A percentile compares a stretch with the other conserved stretches of the same genome.
Conservation (phyloP, 73 alveolate species). For the Blepharisma japonicum region DNA sequence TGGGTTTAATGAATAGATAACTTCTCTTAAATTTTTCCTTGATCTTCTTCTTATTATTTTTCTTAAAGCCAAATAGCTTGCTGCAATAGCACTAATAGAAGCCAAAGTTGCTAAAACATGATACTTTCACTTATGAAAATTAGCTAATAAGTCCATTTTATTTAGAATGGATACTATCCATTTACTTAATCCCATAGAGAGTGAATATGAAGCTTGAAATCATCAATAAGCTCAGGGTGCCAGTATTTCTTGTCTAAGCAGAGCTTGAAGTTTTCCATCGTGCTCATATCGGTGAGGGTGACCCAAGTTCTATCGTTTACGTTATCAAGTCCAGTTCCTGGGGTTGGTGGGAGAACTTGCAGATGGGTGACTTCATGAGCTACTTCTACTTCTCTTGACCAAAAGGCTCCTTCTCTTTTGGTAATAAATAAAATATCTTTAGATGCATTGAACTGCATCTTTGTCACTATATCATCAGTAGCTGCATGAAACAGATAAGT, state of each 20-base stretch:
- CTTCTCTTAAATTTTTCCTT: not conserved
- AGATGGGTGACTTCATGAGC: slow-evolving; percentile 29
- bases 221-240: slow-evolving; percentile 10
- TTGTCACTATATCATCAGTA: not conserved
- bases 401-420: not conserved
- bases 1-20: not conserved
- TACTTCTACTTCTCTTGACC: not conserved
- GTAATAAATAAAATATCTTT: slow-evolving; percentile 24
- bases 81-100: no score
- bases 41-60: no score
- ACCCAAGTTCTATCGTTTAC: not conserved
- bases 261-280: not conserved
- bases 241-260: not conserved
- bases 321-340: not conserved
- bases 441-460: slow-evolving; percentile 13
- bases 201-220: not conserved
- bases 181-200: not conserved
- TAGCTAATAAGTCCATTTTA: no score
- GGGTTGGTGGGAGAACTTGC: slow-evolving; percentile 31
- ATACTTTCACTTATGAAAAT: no score
- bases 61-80: no score
- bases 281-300: slow-evolving; percentile 9
- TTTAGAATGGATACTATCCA: no score
- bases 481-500: no score
- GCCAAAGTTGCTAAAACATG: no score